Evolutionary conservation across 208 protist species (phyloP), one percentile per base, ranked within the genome.

Genomic region (Crithidia acanthocephali): DNA sequence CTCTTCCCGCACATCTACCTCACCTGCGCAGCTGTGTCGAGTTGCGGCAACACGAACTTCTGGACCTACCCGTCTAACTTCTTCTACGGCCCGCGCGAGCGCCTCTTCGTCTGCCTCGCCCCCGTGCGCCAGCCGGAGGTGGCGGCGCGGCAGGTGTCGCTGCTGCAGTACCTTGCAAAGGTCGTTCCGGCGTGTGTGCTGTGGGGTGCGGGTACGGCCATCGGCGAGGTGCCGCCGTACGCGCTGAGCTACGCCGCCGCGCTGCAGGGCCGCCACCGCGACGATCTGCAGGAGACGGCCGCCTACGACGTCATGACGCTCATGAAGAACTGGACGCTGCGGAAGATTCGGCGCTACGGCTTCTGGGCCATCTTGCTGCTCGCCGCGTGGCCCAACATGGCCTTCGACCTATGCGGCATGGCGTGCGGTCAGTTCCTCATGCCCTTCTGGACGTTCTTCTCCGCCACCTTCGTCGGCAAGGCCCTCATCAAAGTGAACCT

Each of bases 151-250:
- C 35, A 40, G 48, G 37, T 22, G 48, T 51, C 68, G 48, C 58
- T 87, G 4, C 68, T 87, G 18, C 53, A 83, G 47, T 72, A 83
- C 35, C 76, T 96, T 30, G 51, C 83, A 27, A 91, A 96, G 58
- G 79, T 98, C 20, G 51, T 90, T 28, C 82, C 91, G 8, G 85
- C 91, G 33, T 97, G 95, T 66, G 66, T 98, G 59, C 25, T 97
- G 58, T 99, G 97, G 96, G 97, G 97, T 28, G 81, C 86, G 13
- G 98, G 98, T 33, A 99, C 98, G 1, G 98, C 98, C 15, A 92
- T 99, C 22, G 98, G 98, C 35, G 98, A 99, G 85, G 85, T 99
- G 44, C 98, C 98, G 44, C 98, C 98, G 2, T 99, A 99, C 81
- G 91, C 93, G 55, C 81, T 99, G 15, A 97, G 96, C 65, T 95